Evolutionary conservation across 345 rosid genomes (phyloP).

Genomic region (Tarenaya hassleriana): DNA sequence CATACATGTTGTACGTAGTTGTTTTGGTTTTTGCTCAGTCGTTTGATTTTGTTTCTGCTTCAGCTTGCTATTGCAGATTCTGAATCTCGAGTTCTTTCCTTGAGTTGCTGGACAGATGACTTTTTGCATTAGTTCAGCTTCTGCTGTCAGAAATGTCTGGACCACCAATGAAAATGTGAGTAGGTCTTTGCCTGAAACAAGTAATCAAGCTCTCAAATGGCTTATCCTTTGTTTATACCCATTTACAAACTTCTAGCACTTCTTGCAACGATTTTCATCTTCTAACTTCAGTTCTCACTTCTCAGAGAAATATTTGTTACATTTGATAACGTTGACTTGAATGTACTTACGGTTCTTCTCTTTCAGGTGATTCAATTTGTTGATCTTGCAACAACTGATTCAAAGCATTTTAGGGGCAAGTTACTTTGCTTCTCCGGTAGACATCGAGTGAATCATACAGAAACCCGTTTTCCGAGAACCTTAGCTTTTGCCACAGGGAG

Average conservation of each 20-base stretch:
- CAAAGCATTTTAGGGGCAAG: constrained; percentile 25
- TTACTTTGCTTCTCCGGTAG: constrained; percentile 15
- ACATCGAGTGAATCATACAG: constrained; percentile 18
- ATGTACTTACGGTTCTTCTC: background rate
- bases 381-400: constrained; percentile 25
- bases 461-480: constrained; percentile 19
- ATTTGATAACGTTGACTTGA: background rate
- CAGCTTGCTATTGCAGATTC: background rate
- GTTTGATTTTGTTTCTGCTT: background rate
- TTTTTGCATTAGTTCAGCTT: constrained; percentile 14
- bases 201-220: background rate
- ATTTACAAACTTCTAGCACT: background rate
- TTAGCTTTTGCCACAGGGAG: constrained; percentile 23
- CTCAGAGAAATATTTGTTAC: no score
- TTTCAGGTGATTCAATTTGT: constrained; percentile 30
- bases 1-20: background rate
- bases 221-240: background rate
- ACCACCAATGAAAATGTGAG: constrained; percentile 19
- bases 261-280: no score
- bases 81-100: background rate
- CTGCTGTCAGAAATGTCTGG: constrained; percentile 15
- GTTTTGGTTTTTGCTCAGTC: background rate
- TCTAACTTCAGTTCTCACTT: background rate
- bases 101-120: constrained; percentile 8
- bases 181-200: background rate